Percentiles rank a stretch among this genome's conserved stretches.
phyloP scores from a whole-genome alignment of 2,329 filamentous ascomycete species.

The Ceratocystis cacaofunesta region DNA sequence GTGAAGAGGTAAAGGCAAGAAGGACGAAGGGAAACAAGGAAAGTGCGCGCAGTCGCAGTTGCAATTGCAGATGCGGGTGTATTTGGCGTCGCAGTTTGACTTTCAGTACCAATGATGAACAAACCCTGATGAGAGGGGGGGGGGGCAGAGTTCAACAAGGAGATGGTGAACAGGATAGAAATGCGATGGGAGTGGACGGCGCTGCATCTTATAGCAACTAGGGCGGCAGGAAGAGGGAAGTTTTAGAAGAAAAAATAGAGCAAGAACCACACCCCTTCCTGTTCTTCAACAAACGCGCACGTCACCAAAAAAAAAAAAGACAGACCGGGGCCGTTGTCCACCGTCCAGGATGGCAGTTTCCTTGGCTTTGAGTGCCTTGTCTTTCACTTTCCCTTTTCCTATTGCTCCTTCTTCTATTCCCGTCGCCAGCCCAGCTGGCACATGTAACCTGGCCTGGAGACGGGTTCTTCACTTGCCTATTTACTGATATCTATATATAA shows the following conservation, averaged over 20 bases:
- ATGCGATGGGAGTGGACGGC: neutral
- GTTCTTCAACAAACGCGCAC: slow-evolving; percentile 1
- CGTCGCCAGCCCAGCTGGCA: neutral
- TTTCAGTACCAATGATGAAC: neutral
- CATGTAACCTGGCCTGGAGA: neutral
- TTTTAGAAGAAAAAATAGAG: neutral
- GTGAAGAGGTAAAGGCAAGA: neutral
- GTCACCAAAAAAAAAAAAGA: neutral
- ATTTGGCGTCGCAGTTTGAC: neutral
- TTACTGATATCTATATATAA: neutral
- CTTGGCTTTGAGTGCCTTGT: neutral
- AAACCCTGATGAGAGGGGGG: neutral
- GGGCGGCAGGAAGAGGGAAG: neutral
- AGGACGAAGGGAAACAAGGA: neutral
- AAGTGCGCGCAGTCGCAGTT: neutral
- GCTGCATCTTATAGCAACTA: neutral
- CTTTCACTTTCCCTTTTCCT: neutral
- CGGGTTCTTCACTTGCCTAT: neutral
- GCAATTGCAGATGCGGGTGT: too few species aligned
- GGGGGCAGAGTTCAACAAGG: neutral
- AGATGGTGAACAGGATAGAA: neutral
- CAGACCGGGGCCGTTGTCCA: neutral
- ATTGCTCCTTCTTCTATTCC: slow-evolving; percentile 3
- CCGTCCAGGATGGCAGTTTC: neutral
- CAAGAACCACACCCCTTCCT: neutral